These are phyloP conservation scores for Knufia petricola DNA, from an alignment of 2,329 filamentous ascomycete genomes.

Conservation along the genomic window DNA sequence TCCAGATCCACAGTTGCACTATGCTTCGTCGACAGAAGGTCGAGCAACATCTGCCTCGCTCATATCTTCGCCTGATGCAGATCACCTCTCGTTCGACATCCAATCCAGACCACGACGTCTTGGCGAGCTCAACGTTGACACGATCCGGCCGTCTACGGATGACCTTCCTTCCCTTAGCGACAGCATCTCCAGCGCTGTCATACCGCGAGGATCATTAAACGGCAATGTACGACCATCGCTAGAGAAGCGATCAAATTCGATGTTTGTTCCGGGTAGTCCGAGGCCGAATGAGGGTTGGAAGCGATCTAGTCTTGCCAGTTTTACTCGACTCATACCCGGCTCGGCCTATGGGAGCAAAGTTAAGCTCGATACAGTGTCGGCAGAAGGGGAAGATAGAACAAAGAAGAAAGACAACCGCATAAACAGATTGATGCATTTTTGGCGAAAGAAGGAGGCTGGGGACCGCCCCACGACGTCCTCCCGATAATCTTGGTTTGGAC, in stretches of 20 bases:
- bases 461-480: constrained; percentile 15
- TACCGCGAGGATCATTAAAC: constrained; percentile 35
- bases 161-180: constrained; percentile 43
- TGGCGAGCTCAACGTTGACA: constrained; percentile 25
- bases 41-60: constrained; percentile 32
- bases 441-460: constrained; percentile 40
- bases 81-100: constrained; percentile 32
- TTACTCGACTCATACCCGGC: constrained; percentile 38
- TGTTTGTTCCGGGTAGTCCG: constrained; percentile 34
- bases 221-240: constrained; percentile 32
- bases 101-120: constrained; percentile 31
- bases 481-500: background rate
- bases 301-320: constrained; percentile 39
- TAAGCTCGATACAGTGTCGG: constrained; percentile 29
- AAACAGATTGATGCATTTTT: constrained; percentile 41
- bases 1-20: constrained; percentile 32
- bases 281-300: constrained; percentile 33
- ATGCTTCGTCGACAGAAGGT: constrained; percentile 29
- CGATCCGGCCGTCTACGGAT: constrained; percentile 35
- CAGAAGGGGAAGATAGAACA: constrained; percentile 31
- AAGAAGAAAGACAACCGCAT: constrained; percentile 38
- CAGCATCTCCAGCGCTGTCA: constrained; percentile 38
- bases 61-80: constrained; percentile 37
- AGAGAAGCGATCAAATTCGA: constrained; percentile 36
- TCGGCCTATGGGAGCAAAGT: constrained; percentile 32